Evolutionary conservation across 164 flowering plant genomes (phyloP).

Genomic region (Nymphaea colorata): DNA sequence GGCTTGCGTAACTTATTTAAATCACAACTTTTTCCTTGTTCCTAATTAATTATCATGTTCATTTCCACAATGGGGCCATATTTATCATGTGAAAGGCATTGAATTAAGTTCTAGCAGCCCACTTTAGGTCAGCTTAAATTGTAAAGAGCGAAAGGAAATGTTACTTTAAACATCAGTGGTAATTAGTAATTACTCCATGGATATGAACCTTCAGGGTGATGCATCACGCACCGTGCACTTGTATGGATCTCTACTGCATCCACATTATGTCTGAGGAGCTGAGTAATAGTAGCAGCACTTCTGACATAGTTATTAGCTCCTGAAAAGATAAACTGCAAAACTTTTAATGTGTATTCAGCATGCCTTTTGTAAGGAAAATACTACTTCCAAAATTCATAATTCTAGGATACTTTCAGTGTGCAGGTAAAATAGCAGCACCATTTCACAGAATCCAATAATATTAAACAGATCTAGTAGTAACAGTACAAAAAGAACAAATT

Average conservation of each 20-base stretch:
- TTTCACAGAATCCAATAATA: not conserved
- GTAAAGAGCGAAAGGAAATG: not conserved
- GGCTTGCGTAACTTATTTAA: no score
- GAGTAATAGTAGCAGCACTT: slow-evolving; percentile 42
- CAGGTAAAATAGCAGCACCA: not conserved
- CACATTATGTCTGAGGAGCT: slow-evolving; percentile 53
- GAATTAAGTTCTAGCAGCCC: no score
- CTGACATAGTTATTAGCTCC: slow-evolving; percentile 48
- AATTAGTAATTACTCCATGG: not conserved
- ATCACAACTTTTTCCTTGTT: no score
- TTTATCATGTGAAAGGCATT: no score
- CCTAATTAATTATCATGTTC: no score
- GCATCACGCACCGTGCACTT: slow-evolving; percentile 51
- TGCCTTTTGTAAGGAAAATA: not conserved
- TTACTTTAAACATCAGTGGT: not conserved
- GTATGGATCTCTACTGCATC: slow-evolving; percentile 87
- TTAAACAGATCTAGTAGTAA: not conserved
- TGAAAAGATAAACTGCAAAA: slow-evolving; percentile 8
- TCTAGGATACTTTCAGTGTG: not conserved
- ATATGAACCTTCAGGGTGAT: not conserved
- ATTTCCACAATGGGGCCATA: no score
- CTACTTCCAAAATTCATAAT: not conserved
- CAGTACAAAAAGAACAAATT: not conserved
- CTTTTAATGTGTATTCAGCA: not conserved
- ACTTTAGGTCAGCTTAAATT: no score